A percentile compares a stretch with the other conserved stretches of the same genome.
Conservation (phyloP, 345 rosid genomes). For the Balakata baccata region DNA sequence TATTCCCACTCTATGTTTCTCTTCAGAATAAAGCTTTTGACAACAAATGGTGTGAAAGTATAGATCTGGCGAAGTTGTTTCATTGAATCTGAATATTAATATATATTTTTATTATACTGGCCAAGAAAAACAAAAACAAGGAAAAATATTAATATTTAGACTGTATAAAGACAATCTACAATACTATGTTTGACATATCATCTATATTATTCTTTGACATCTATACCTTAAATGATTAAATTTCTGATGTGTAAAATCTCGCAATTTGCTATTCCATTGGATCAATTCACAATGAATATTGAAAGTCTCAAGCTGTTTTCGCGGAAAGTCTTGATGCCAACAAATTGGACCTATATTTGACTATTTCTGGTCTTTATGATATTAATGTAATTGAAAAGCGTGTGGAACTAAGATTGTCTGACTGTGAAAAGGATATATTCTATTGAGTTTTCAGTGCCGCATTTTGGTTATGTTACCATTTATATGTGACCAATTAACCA, state of each 20-base stretch:
- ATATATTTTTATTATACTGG: neutral
- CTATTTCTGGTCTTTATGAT: neutral
- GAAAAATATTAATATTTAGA: neutral
- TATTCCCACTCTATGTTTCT: neutral
- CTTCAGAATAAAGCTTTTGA: neutral
- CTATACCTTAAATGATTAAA: neutral
- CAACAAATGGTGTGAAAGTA: neutral
- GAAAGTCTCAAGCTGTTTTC: neutral
- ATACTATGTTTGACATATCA: neutral
- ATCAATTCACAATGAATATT: neutral
- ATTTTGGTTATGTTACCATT: neutral
- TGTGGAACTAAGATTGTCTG: neutral
- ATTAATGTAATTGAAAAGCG: neutral
- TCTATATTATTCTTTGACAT: neutral
- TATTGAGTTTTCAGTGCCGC: neutral
- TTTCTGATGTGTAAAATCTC: neutral
- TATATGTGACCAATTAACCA: neutral
- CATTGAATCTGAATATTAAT: neutral
- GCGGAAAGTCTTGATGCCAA: neutral
- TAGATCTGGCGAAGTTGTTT: neutral
- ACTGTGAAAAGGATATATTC: neutral
- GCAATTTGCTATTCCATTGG: neutral
- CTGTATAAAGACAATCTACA: neutral
- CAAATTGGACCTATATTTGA: neutral
- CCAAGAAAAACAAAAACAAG: neutral